phyloP scores from a whole-genome alignment of 2,329 filamentous ascomycete species.

The Phaeosphaeria sp. region DNA sequence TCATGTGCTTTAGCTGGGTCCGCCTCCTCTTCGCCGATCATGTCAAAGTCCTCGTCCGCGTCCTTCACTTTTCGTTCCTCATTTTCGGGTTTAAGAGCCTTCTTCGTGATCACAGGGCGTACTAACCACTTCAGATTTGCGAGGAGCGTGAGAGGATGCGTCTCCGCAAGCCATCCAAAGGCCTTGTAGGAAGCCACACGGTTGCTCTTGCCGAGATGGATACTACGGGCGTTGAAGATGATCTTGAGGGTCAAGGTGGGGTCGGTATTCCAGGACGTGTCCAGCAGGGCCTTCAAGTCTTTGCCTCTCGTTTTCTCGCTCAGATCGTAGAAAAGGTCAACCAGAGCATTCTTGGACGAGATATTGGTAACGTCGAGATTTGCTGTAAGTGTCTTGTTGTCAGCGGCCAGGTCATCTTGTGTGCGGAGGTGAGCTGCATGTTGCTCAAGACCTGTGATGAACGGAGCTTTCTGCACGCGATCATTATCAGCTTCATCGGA shows the following conservation, averaged over 20 bases:
- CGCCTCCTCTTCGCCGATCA: constrained; percentile 52
- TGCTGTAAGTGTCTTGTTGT: constrained; percentile 60
- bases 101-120: constrained; percentile 63
- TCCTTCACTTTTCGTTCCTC: constrained; percentile 6
- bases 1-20: constrained; percentile 28
- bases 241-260: constrained; percentile 61
- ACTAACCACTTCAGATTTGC: constrained; percentile 63
- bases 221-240: constrained; percentile 67
- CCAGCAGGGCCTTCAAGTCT: constrained; percentile 52
- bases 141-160: constrained; percentile 63
- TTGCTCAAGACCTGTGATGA: constrained; percentile 26
- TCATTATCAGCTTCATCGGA: constrained; percentile 11
- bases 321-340: constrained; percentile 64
- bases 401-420: constrained; percentile 15
- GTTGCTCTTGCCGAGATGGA: constrained; percentile 64
- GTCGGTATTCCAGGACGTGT: constrained; percentile 59
- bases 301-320: constrained; percentile 49
- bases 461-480: constrained; percentile 23
- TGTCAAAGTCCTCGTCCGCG: constrained; percentile 46
- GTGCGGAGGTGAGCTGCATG: constrained; percentile 19
- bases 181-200: constrained; percentile 58
- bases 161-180: constrained; percentile 62
- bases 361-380: constrained; percentile 59
- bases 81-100: constrained; percentile 42
- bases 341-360: constrained; percentile 55